Percentiles rank a stretch among this genome's conserved stretches.
Conservation (phyloP, 2,329 filamentous ascomycete species). For the Stachybotrys chartarum region DNA sequence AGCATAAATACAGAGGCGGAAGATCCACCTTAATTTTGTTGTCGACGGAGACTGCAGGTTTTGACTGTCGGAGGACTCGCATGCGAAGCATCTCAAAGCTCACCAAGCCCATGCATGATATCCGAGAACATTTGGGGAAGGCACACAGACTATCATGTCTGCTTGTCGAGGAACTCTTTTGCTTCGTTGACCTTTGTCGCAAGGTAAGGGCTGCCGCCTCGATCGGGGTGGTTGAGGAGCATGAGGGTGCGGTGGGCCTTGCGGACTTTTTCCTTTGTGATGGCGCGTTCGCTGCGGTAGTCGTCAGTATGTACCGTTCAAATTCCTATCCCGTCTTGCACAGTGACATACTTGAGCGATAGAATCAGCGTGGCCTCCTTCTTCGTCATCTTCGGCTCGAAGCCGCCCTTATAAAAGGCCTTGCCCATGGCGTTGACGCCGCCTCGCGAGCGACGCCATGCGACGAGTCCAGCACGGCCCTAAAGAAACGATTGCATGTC, state of each 20-base stretch:
- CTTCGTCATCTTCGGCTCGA: slow-evolving; percentile 89
- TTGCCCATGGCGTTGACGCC: slow-evolving; percentile 76
- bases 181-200: slow-evolving; percentile 98
- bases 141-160: slow-evolving; percentile 10
- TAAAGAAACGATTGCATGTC: slow-evolving; percentile 26
- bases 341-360: slow-evolving; percentile 64
- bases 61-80: too few species aligned
- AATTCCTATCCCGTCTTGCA: slow-evolving; percentile 4
- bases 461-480: slow-evolving; percentile 89
- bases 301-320: not conserved
- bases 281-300: slow-evolving; percentile 63
- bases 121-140: not conserved
- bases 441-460: slow-evolving; percentile 74
- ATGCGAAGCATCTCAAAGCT: not conserved
- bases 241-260: slow-evolving; percentile 94
- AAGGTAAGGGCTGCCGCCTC: slow-evolving; percentile 91
- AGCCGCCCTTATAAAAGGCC: slow-evolving; percentile 97
- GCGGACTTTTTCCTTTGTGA: slow-evolving; percentile 89
- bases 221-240: slow-evolving; percentile 96
- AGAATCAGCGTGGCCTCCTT: slow-evolving; percentile 87
- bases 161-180: slow-evolving; percentile 89
- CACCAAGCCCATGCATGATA: not conserved
- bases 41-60: not conserved
- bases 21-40: not conserved
- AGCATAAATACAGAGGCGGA: slow-evolving; percentile 10